Base-by-base conservation (phyloP, 352 stramenopile species). In the Phytopythium boreale region DNA sequence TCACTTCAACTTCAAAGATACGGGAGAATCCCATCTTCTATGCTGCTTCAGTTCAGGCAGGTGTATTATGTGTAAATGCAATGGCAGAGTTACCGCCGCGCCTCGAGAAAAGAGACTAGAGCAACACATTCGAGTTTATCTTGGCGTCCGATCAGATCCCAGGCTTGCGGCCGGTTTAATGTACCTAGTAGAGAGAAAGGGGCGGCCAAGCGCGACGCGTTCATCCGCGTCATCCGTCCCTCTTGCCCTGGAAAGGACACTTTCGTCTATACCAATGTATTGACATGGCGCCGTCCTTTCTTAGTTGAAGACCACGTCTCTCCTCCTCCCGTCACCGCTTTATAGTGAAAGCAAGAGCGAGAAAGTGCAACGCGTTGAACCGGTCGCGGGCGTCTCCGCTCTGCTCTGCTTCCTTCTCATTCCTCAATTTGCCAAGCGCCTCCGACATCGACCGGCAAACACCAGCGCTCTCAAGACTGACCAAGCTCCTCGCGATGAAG, bases 311-410 rank as follows among this genome's bases (percentile, higher is more conserved):
- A 22, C 26, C 49, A 39, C 27, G 49, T 37, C 49, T 39, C 49
- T 24, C 49, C 49, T 56, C 49, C 26, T 56, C 15, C 49, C 2
- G 2, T 20, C 19, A n/a, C 22, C 24, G 46, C 24, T 22, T 8
- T 26, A 56, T 56, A 56, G 49, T 56, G 49, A 56, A n/a, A 56
- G 4, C 49, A 39, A 56, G 49, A 56, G 27, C 27, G 29, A 37
- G 49, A 56, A 22, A 24, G 49, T 56, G 49, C 49, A 56, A 37
- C 49, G 27, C 19, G 49, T 12, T 56, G 11, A 17, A n/a, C 24
- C 24, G 7, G 14, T 4, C 22, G 12, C 24, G 12, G 24, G 8
- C 9, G 2, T 2, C 4, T 53, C 47, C 22, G 22, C 22, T 9
- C 24, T 1, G 14, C 15, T 4, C 15, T 36, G 24, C 12, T 53